These are phyloP conservation scores for Cladosporium phlei DNA, from an alignment of 2,329 filamentous ascomycete genomes.

Conservation along the genomic window DNA sequence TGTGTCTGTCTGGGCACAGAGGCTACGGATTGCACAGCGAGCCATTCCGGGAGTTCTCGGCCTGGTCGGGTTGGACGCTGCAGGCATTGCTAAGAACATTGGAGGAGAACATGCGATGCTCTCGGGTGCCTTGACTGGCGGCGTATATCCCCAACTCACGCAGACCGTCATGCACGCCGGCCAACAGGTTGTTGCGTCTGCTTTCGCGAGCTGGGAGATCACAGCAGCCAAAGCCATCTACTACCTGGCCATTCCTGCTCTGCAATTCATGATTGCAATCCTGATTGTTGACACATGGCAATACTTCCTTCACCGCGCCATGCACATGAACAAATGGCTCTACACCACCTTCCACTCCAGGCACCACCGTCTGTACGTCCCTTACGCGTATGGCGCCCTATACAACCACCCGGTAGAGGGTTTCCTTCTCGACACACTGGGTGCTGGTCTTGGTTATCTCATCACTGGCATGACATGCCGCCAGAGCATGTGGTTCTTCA, in stretches of 20 bases:
- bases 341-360: slow-evolving; percentile 91
- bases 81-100: slow-evolving; percentile 69
- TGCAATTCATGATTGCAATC: slow-evolving; percentile 74
- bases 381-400: slow-evolving; percentile 91
- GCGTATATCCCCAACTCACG: slow-evolving; percentile 66
- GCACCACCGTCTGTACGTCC: slow-evolving; percentile 94
- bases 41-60: slow-evolving; percentile 69
- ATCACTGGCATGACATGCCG: slow-evolving; percentile 75
- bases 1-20: slow-evolving; percentile 81
- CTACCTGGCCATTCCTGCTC: slow-evolving; percentile 66
- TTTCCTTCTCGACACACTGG: slow-evolving; percentile 86
- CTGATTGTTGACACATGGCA: slow-evolving; percentile 91
- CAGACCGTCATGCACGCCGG: slow-evolving; percentile 53
- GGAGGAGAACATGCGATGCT: slow-evolving; percentile 66
- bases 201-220: slow-evolving; percentile 82
- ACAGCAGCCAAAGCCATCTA: slow-evolving; percentile 71
- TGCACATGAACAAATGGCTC: slow-evolving; percentile 97
- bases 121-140: slow-evolving; percentile 71
- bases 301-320: slow-evolving; percentile 91
- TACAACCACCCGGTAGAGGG: slow-evolving; percentile 97
- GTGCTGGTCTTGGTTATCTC: slow-evolving; percentile 79
- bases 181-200: slow-evolving; percentile 52
- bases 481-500: slow-evolving; percentile 86
- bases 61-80: slow-evolving; percentile 70
- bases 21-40: slow-evolving; percentile 72